Evolutionary conservation across 2,329 filamentous ascomycete species (phyloP).

Genomic region (Trichoderma sp.): DNA sequence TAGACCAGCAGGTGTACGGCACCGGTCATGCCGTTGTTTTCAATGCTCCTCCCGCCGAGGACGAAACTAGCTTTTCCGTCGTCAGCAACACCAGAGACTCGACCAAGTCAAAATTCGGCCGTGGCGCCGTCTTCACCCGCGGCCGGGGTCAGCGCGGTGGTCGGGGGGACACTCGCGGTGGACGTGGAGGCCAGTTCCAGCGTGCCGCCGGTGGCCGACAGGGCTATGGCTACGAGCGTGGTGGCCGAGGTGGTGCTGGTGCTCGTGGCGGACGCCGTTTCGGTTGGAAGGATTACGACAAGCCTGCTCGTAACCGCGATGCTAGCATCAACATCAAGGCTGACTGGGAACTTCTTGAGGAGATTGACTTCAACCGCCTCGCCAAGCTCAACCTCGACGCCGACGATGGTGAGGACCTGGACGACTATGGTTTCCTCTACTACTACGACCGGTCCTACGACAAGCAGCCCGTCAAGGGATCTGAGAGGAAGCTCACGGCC

Average conservation of each 20-base stretch:
- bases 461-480: conserved; percentile 84
- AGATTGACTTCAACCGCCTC: conserved; percentile 97
- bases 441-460: conserved; percentile 96
- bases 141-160: conserved; percentile 75
- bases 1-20: conserved; percentile 96
- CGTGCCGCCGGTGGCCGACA: conserved; percentile 67
- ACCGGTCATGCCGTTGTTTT: conserved; percentile 83
- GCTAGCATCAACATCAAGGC: conserved; percentile 94
- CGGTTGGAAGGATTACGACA: conserved; percentile 98
- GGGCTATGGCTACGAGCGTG: conserved; percentile 64
- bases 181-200: conserved; percentile 61
- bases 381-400: conserved; percentile 94
- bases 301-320: conserved; percentile 93
- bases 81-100: conserved; percentile 92
- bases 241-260: conserved; percentile 63
- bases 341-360: conserved; percentile 92
- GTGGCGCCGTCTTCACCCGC: conserved; percentile 86
- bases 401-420: conserved; percentile 91
- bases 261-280: conserved; percentile 80
- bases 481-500: conserved; percentile 81
- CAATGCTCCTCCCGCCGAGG: conserved; percentile 86
- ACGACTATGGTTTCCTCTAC: conserved; percentile 95
- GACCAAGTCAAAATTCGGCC: conserved; percentile 80
- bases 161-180: conserved; percentile 60
- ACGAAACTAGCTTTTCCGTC: conserved; percentile 96